Evolutionary conservation across 306 rosid genomes (phyloP).

Genomic region (Senna tora): DNA sequence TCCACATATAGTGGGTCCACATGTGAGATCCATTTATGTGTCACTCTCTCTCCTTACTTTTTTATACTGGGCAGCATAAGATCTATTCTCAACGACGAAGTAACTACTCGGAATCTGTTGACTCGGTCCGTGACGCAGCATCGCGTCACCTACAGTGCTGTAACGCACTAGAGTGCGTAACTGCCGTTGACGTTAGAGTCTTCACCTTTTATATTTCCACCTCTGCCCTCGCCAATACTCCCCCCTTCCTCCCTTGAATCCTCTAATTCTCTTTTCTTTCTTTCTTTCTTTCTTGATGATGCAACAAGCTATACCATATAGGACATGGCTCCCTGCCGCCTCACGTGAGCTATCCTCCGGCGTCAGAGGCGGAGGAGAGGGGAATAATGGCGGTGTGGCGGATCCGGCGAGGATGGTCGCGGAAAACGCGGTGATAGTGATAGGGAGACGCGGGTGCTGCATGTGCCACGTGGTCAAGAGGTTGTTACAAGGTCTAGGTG

Average conservation of each 20-base stretch:
- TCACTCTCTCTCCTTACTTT: too few species aligned
- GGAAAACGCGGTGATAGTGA: constrained; percentile 73
- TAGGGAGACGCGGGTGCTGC: constrained; percentile 82
- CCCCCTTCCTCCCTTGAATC: background rate
- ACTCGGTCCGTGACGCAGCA: constrained; percentile 36
- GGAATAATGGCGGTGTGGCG: too few species aligned
- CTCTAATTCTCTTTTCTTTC: constrained; percentile 31
- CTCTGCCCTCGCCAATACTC: background rate
- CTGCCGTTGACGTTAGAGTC: constrained; percentile 73
- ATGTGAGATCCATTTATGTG: too few species aligned
- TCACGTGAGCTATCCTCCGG: too few species aligned
- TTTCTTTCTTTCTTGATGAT: constrained; percentile 43
- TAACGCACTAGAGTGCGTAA: constrained; percentile 63
- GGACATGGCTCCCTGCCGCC: constrained; percentile 30
- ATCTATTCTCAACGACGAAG: too few species aligned
- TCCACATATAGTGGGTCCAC: too few species aligned
- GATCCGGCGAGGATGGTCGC: constrained; percentile 44
- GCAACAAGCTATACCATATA: constrained; percentile 85
- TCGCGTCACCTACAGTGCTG: constrained; percentile 52
- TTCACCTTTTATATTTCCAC: constrained; percentile 35
- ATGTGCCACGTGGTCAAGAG: constrained; percentile 81
- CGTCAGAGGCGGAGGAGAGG: too few species aligned
- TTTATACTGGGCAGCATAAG: too few species aligned
- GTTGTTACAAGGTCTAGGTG: constrained; percentile 81
- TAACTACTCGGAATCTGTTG: constrained; percentile 48